Percentiles rank a stretch among this genome's conserved stretches.
Conservation (phyloP, 2,329 filamentous ascomycete species). For the Claviceps monticola region DNA sequence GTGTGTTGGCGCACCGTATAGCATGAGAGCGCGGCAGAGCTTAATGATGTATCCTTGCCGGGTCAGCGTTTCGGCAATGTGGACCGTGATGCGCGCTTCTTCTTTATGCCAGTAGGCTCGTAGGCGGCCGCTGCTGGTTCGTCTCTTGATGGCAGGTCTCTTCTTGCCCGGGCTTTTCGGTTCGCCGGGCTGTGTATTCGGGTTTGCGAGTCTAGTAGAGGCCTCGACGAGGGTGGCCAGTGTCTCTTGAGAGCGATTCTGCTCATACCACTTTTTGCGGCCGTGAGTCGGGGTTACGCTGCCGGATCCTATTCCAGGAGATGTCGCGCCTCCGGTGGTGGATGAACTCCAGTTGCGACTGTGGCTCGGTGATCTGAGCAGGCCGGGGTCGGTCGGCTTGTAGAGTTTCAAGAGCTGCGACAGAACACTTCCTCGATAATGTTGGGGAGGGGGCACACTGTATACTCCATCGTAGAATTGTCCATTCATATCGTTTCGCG, state of each 20-base stretch:
- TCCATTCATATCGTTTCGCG: constrained; percentile 22
- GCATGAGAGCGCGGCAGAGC: constrained; percentile 74
- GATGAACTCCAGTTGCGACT: constrained; percentile 14
- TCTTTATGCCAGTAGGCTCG: constrained; percentile 27
- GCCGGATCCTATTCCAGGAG: constrained; percentile 23
- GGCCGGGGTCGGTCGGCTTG: constrained; percentile 20
- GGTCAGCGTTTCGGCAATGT: constrained; percentile 54
- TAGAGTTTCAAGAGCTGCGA: constrained; percentile 34
- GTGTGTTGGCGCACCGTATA: constrained; percentile 79
- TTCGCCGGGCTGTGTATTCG: constrained; percentile 8
- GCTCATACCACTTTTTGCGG: constrained; percentile 33
- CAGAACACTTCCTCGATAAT: constrained; percentile 31
- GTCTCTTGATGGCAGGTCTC: constrained; percentile 22
- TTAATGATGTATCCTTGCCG: constrained; percentile 73
- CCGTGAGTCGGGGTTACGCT: constrained; percentile 27
- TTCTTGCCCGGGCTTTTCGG: constrained; percentile 15
- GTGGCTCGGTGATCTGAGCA: constrained; percentile 8
- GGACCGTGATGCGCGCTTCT: constrained; percentile 31
- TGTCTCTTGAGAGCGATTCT: constrained; percentile 32
- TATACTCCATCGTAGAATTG: constrained; percentile 28
- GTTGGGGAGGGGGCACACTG: constrained; percentile 24
- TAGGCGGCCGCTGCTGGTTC: constrained; percentile 22
- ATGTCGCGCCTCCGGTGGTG: constrained; percentile 15
- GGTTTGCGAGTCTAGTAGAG: constrained; percentile 19
- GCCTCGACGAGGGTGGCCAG: constrained; percentile 32